Evolutionary conservation across 495 filamentous ascomycete species (phyloP).

Genomic region (Hypoxylon intermedium): DNA sequence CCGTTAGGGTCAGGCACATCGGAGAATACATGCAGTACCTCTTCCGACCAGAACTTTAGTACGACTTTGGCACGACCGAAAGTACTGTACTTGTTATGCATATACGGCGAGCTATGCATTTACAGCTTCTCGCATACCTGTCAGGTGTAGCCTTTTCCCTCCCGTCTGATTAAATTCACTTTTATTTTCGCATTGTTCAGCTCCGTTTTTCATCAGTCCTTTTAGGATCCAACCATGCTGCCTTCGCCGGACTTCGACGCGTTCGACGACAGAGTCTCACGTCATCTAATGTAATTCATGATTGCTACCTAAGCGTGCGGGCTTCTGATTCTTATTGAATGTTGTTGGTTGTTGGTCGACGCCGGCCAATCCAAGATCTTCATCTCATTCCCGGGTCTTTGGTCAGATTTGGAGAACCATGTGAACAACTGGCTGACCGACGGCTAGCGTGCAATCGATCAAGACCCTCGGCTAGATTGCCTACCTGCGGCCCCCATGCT

Average conservation of each 20-base stretch:
- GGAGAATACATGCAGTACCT: constrained; percentile 27
- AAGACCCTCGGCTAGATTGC: constrained; percentile 40
- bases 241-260: too few species aligned
- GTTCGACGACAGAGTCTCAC: constrained; percentile 9
- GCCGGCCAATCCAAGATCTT: constrained; percentile 32
- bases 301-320: background rate
- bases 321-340: background rate
- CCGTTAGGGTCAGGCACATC: constrained; percentile 23
- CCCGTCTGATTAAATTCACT: too few species aligned
- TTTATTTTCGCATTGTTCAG: too few species aligned
- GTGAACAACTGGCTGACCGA: constrained; percentile 36
- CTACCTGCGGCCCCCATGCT: constrained; percentile 34
- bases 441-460: constrained; percentile 41
- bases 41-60: too few species aligned
- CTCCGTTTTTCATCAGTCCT: too few species aligned
- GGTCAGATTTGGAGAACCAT: constrained; percentile 42
- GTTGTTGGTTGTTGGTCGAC: background rate
- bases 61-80: too few species aligned
- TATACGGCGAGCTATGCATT: too few species aligned
- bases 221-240: too few species aligned
- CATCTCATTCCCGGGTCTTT: constrained; percentile 34
- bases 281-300: constrained; percentile 18
- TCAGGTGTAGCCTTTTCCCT: too few species aligned
- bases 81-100: too few species aligned
- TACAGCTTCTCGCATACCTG: too few species aligned